Conservation (phyloP, 2,329 filamentous ascomycete genomes). For the Ophiosphaerella korrae region DNA sequence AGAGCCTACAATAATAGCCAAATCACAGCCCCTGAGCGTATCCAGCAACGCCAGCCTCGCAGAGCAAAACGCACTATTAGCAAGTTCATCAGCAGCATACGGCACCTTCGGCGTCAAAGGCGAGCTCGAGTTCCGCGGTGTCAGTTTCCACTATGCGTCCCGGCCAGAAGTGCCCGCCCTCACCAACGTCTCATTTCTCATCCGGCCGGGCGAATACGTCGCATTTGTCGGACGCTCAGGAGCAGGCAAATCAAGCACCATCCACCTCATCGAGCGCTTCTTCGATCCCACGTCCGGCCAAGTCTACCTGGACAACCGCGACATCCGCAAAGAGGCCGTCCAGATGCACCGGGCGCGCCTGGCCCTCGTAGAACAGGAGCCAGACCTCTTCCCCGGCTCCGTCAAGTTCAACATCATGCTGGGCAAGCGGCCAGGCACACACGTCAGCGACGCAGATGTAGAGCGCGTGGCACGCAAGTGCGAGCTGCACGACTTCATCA, state of each 20-base stretch:
- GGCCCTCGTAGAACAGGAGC: conserved; percentile 52
- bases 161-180: conserved; percentile 40
- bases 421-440: conserved; percentile 39
- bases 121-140: conserved; percentile 40
- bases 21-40: neutral
- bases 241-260: conserved; percentile 53
- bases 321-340: conserved; percentile 48
- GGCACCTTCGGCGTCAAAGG: conserved; percentile 28
- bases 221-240: conserved; percentile 54
- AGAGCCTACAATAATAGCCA: conserved; percentile 45
- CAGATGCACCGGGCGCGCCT: conserved; percentile 46
- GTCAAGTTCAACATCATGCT: conserved; percentile 53
- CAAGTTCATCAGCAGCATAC: conserved; percentile 21
- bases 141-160: conserved; percentile 41
- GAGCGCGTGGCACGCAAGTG: conserved; percentile 48
- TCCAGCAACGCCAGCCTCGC: neutral
- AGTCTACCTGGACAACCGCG: conserved; percentile 49
- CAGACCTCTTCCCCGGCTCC: conserved; percentile 52
- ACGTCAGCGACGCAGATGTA: conserved; percentile 33
- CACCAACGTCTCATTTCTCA: conserved; percentile 47
- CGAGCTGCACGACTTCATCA: conserved; percentile 55
- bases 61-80: conserved; percentile 13
- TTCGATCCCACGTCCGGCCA: conserved; percentile 49
- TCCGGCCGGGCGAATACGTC: conserved; percentile 44
- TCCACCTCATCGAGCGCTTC: conserved; percentile 55